Base-by-base conservation (phyloP, 148 eudicot species). In the Silene conica region DNA sequence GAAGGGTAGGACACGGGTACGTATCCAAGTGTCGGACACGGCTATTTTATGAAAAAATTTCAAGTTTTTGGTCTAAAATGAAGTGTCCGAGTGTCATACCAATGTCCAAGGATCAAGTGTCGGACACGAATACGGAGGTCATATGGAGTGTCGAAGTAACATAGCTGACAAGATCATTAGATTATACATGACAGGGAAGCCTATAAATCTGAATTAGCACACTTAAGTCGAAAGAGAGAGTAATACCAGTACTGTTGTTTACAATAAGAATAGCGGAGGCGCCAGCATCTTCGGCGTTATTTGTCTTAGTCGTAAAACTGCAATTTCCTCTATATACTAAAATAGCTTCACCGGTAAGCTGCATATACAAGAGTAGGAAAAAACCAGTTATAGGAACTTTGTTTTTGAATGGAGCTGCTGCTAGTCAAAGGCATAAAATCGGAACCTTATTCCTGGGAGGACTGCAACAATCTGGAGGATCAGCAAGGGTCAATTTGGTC, bases 381-480 rank as follows among this genome's bases (percentile, higher is more conserved):
- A 65, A 8, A 66, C 11, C 9, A 38, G 50, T 66, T 48, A 72
- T 5, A 21, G 22, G 16, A 60, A 50, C 15, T 69, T 50, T 48
- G 19, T 16, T 28, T 48, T 46, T 8, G 0, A 21, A 68, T n/a
- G n/a, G n/a, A n/a, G n/a, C n/a, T n/a, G n/a, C n/a, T n/a, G n/a
- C n/a, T n/a, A n/a, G n/a, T n/a, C n/a, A n/a, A n/a, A n/a, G n/a
- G n/a, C n/a, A n/a, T n/a, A n/a, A n/a, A n/a, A n/a, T n/a, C n/a
- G n/a, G n/a, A 80, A 95, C 99, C 99, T 95, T 86, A 72, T 89
- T 90, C 81, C 71, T 92, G 14, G 92, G 91, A 77, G 72, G 75
- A 73, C 88, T 92, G 81, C 99, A 95, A 81, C 99, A 92, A 82
- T 95, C 92, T 1, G 96, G 91, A 71, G 99, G 99, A 74, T 95